A percentile compares a stretch with the other conserved stretches of the same genome.
Evolutionary conservation across 192 early-diverging fungal species (phyloP).

Genomic region (Podila verticillata): DNA sequence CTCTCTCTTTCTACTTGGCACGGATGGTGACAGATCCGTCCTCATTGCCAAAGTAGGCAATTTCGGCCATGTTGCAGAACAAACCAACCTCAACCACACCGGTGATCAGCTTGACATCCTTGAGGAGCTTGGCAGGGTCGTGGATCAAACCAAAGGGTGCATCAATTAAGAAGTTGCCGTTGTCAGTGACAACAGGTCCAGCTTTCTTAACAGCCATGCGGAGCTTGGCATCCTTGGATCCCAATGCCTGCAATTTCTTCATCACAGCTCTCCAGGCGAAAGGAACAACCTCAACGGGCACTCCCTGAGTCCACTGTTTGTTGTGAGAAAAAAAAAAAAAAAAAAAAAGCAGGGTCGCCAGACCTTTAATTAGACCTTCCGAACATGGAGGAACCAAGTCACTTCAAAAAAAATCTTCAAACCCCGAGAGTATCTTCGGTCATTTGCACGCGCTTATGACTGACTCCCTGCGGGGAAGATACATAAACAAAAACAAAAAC

Average conservation of each 20-base stretch:
- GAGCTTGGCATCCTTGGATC: conserved; percentile 65
- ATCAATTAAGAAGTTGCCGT: conserved; percentile 93
- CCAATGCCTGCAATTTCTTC: conserved; percentile 53
- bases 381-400: too few species aligned
- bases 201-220: conserved; percentile 91
- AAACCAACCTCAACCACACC: conserved; percentile 95
- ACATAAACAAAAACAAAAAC: too few species aligned
- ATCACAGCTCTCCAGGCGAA: conserved; percentile 80
- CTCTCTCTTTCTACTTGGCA: conserved; percentile 24
- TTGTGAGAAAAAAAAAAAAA: background rate
- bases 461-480: too few species aligned
- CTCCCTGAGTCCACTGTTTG: conserved; percentile 85
- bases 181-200: conserved; percentile 94
- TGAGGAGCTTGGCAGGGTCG: conserved; percentile 59
- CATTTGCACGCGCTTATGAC: background rate
- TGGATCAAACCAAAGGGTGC: conserved; percentile 81
- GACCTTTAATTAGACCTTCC: too few species aligned
- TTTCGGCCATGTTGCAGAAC: conserved; percentile 86
- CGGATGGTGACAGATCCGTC: conserved; percentile 72
- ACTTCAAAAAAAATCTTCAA: background rate
- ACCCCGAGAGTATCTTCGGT: background rate
- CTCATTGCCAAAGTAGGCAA: conserved; percentile 86
- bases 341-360: background rate
- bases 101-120: conserved; percentile 75
- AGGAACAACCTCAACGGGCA: conserved; percentile 92